Conservation (phyloP, 805 yeast species). For the Candida maltosa region DNA sequence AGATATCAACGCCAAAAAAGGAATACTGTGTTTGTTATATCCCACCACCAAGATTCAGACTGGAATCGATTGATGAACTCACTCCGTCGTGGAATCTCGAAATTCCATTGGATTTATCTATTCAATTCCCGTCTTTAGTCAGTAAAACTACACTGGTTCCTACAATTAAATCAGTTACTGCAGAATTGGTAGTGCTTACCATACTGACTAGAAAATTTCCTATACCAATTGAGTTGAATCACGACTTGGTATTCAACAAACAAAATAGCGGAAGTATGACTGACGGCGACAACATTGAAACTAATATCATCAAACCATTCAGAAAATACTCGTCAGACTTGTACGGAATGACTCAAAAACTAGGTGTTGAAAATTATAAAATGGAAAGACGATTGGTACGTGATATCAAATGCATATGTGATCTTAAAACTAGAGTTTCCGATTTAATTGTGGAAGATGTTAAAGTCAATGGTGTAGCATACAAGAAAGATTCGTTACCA, state of each 20-base stretch:
- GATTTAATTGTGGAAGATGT: slow-evolving; percentile 19
- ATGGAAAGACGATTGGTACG: slow-evolving; percentile 26
- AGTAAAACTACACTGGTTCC: slow-evolving; percentile 1
- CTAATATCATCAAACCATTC: slow-evolving; percentile 22
- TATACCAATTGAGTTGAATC: slow-evolving; percentile 37
- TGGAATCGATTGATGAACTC: slow-evolving; percentile 3
- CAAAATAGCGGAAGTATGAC: slow-evolving; percentile 12
- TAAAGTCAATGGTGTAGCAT: slow-evolving; percentile 7
- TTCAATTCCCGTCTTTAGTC: slow-evolving; percentile 4
- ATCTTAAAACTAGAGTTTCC: slow-evolving; percentile 22
- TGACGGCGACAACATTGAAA: slow-evolving; percentile 21
- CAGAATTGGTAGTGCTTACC: slow-evolving; percentile 31
- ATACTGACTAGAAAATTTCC: slow-evolving; percentile 28
- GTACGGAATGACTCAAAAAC: slow-evolving; percentile 11
- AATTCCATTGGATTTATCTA: slow-evolving; percentile 23
- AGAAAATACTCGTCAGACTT: slow-evolving; percentile 17
- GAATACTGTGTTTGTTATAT: slow-evolving; percentile 18
- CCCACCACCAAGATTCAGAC: slow-evolving; percentile 19
- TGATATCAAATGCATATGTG: slow-evolving; percentile 27
- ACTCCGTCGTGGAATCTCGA: slow-evolving; percentile 19
- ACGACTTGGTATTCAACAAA: slow-evolving; percentile 27
- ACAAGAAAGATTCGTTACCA: too few relatives aligned
- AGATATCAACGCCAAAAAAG: slow-evolving; percentile 15
- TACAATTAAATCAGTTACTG: slow-evolving; percentile 16
- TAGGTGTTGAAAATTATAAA: slow-evolving; percentile 24